phyloP scores from a whole-genome alignment of 352 stramenopile species.

The Pythium diclinum region DNA sequence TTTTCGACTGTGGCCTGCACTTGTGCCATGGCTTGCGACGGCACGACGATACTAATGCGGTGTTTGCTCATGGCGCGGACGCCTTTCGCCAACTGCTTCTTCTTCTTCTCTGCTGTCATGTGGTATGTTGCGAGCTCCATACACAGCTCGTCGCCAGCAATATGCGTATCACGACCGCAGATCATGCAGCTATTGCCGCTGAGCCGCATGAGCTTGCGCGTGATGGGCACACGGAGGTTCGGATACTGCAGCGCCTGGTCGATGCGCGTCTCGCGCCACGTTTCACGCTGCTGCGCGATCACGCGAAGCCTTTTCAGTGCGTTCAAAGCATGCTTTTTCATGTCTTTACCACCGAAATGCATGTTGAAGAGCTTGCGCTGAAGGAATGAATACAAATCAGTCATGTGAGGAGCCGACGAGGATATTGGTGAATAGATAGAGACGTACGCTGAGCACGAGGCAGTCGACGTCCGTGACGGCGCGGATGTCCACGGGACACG shows the following conservation, averaged over 20 bases:
- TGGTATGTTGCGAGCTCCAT: slow-evolving; percentile 68
- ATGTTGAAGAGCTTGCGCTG: slow-evolving; percentile 75
- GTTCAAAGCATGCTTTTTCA: slow-evolving; percentile 54
- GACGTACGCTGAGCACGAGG: slow-evolving; percentile 66
- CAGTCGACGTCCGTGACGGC: slow-evolving; percentile 67
- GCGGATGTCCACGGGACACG: slow-evolving; percentile 70
- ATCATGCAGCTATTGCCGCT: slow-evolving; percentile 78
- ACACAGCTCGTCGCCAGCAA: slow-evolving; percentile 76
- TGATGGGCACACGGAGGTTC: slow-evolving; percentile 68
- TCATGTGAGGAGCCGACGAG: not conserved
- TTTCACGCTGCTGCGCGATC: slow-evolving; percentile 57
- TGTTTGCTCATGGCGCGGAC: slow-evolving; percentile 43
- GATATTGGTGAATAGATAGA: not conserved
- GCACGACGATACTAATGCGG: slow-evolving; percentile 42
- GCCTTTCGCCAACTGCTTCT: slow-evolving; percentile 40
- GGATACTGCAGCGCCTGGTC: slow-evolving; percentile 68
- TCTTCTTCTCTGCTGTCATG: slow-evolving; percentile 65
- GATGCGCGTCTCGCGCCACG: slow-evolving; percentile 73
- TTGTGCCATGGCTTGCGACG: slow-evolving; percentile 5
- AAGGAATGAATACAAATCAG: not conserved
- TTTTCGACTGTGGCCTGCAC: slow-evolving; percentile 7
- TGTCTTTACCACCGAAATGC: slow-evolving; percentile 61
- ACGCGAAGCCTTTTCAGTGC: slow-evolving; percentile 44
- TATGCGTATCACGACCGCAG: slow-evolving; percentile 63
- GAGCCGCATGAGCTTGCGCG: slow-evolving; percentile 79